Percentiles rank a stretch among this genome's conserved stretches.
Conservation (phyloP, 1,284 basidiomycete species). For the Microbotryum scabiosae region DNA sequence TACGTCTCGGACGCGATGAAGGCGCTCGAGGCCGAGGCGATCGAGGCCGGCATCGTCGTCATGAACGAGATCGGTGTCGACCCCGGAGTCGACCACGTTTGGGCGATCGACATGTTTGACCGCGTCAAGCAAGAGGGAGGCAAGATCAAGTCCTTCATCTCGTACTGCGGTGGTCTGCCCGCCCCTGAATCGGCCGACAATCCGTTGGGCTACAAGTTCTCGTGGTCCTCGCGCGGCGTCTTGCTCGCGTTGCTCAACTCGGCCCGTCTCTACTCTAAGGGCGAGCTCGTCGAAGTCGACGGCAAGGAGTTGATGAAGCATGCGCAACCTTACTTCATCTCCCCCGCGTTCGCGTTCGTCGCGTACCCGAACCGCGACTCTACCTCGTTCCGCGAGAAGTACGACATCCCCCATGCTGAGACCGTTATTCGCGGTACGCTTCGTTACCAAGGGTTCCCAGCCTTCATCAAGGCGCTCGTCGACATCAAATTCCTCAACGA, state of each 20-base stretch:
- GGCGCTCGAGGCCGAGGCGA: constrained; percentile 72
- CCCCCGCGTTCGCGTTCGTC: constrained; percentile 78
- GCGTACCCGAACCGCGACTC: constrained; percentile 98
- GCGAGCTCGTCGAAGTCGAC: constrained; percentile 56
- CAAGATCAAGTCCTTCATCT: constrained; percentile 91
- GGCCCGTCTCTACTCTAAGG: constrained; percentile 68
- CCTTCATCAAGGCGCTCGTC: constrained; percentile 83
- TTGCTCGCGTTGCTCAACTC: constrained; percentile 89
- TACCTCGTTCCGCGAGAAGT: constrained; percentile 68
- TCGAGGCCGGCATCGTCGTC: constrained; percentile 84
- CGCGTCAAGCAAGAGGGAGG: constrained; percentile 91
- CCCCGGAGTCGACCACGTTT: constrained; percentile 81
- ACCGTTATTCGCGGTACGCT: constrained; percentile 88
- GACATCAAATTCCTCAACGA: constrained; percentile 81
- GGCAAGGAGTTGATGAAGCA: constrained; percentile 68
- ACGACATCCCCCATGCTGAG: constrained; percentile 88
- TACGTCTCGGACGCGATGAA: constrained; percentile 87
- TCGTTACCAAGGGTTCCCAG: constrained; percentile 97
- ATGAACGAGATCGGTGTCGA: constrained; percentile 98
- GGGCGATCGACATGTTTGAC: constrained; percentile 92
- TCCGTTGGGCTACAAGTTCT: constrained; percentile 97
- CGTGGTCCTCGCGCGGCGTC: constrained; percentile 94
- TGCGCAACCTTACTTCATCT: constrained; percentile 90
- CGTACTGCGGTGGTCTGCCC: constrained; percentile 93
- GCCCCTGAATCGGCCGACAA: constrained; percentile 82